phyloP scores from a whole-genome alignment of 1,139 yeast genomes.

The Protomyces lactucae-debilis region DNA sequence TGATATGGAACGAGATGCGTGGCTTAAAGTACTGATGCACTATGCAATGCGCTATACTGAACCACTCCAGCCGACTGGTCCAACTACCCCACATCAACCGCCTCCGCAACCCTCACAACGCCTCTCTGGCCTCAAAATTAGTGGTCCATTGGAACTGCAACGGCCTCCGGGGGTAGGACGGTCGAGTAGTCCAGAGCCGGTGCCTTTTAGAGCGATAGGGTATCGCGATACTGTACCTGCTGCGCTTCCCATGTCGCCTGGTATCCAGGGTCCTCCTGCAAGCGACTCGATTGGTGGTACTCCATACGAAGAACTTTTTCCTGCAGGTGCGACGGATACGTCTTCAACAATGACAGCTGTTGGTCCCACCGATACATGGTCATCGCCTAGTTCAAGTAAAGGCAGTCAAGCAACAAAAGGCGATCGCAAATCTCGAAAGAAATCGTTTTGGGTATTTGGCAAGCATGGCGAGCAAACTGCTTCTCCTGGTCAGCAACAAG shows the following conservation, averaged over 20 bases:
- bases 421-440: constrained; percentile 20
- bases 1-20: constrained; percentile 69
- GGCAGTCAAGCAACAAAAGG: not conserved
- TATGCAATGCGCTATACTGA: constrained; percentile 34
- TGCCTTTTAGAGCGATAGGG: not conserved
- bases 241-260: not conserved
- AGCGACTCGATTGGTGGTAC: not conserved
- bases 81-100: not conserved
- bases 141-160: not conserved
- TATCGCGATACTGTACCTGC: not conserved
- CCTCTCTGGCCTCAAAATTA: not conserved
- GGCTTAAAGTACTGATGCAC: constrained; percentile 63
- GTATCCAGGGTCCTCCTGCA: not conserved
- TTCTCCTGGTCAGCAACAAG: not conserved
- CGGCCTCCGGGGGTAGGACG: not conserved
- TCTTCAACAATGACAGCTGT: too few species aligned
- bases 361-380: not conserved
- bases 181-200: not conserved
- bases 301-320: not conserved
- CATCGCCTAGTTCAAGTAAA: not conserved
- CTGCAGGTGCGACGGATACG: not conserved
- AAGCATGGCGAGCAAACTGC: constrained; percentile 9
- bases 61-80: not conserved
- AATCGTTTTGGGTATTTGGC: constrained; percentile 29
- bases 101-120: not conserved